phyloP scores from a whole-genome alignment of 176 grass and related monocot genomes.

The Oryza glaberrima region DNA sequence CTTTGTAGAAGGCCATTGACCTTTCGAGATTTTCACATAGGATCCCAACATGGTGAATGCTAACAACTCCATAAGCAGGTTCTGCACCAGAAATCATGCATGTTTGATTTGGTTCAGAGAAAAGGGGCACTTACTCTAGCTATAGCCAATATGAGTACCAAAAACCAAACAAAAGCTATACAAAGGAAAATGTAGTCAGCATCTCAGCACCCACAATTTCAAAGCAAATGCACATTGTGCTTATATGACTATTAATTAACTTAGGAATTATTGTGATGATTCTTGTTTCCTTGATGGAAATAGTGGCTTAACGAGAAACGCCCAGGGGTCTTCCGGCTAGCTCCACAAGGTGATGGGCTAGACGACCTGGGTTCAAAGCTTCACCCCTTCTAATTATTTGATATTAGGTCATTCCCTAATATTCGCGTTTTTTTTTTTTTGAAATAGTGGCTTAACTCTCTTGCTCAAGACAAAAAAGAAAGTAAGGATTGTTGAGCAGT shows the following conservation, averaged over 20 bases:
- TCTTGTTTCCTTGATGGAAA: too few species aligned
- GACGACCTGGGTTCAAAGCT: too few species aligned
- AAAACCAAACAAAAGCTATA: neutral
- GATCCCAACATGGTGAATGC: constrained; percentile 95
- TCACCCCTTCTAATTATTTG: too few species aligned
- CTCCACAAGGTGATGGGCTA: too few species aligned
- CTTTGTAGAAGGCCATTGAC: constrained; percentile 90
- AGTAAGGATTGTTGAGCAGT: neutral
- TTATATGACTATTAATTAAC: neutral
- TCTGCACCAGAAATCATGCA: constrained; percentile 46
- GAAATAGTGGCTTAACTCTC: too few species aligned
- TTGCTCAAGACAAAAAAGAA: too few species aligned
- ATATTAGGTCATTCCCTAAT: too few species aligned
- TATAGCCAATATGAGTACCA: neutral
- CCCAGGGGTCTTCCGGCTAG: too few species aligned
- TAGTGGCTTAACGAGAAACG: too few species aligned
- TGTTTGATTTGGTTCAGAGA: constrained; percentile 5
- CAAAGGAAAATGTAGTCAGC: neutral
- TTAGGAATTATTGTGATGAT: too few species aligned
- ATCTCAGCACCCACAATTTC: neutral
- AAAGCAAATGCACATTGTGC: neutral
- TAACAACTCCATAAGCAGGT: constrained; percentile 86
- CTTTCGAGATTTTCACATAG: constrained; percentile 93
- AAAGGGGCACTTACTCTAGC: neutral
- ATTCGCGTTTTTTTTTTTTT: too few species aligned